These are phyloP conservation scores for Colletotrichum spaethianum DNA, from an alignment of 2,329 filamentous ascomycete genomes.

Conservation along the genomic window DNA sequence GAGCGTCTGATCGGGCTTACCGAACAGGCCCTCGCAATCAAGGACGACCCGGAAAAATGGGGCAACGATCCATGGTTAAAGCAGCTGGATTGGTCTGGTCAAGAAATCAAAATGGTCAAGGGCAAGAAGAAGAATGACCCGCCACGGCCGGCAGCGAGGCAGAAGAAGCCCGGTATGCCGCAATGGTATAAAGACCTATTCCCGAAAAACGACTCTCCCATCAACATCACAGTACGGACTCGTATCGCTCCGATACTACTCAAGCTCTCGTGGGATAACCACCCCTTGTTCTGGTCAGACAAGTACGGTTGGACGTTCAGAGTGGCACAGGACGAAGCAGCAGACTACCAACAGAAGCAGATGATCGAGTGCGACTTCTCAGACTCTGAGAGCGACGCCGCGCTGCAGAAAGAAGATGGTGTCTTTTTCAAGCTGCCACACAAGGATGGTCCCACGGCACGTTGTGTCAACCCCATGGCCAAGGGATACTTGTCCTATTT, in stretches of 20 bases:
- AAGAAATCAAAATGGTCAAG: constrained; percentile 92
- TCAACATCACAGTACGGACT: constrained; percentile 87
- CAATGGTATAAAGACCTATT: constrained; percentile 97
- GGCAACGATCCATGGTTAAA: constrained; percentile 88
- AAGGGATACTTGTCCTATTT: constrained; percentile 94
- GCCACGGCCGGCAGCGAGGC: constrained; percentile 81
- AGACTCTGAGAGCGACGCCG: constrained; percentile 75
- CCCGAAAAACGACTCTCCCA: constrained; percentile 74
- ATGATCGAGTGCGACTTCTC: constrained; percentile 82
- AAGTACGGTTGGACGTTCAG: constrained; percentile 94
- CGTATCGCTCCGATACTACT: constrained; percentile 89
- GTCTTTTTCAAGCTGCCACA: constrained; percentile 95
- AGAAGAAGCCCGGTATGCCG: constrained; percentile 96
- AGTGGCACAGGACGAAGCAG: constrained; percentile 74
- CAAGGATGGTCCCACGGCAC: constrained; percentile 89
- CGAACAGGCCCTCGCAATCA: constrained; percentile 82
- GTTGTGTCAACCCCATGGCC: constrained; percentile 89
- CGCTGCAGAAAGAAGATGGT: constrained; percentile 75
- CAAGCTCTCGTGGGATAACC: constrained; percentile 87
- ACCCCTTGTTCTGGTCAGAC: constrained; percentile 94
- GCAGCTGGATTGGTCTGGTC: constrained; percentile 96
- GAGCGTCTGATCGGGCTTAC: constrained; percentile 81
- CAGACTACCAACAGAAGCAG: constrained; percentile 78
- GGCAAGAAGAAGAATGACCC: constrained; percentile 89
- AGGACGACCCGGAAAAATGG: constrained; percentile 78